Evolutionary conservation across 1,139 yeast genomes (phyloP).

Genomic region (Lipomyces yarrowii): DNA sequence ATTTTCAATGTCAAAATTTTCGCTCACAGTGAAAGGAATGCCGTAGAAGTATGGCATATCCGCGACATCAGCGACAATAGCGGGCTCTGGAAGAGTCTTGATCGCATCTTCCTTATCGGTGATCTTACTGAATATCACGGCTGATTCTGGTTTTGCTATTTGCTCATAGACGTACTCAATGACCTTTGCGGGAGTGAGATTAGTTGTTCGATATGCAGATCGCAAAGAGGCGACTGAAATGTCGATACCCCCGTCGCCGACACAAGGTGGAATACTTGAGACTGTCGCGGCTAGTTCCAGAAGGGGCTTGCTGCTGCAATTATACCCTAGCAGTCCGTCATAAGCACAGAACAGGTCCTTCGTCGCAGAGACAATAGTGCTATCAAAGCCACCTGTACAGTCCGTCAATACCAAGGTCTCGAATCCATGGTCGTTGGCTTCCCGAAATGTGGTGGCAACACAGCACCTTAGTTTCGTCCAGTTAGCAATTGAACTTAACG

Average conservation of each 20-base stretch:
- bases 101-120: conserved; percentile 20
- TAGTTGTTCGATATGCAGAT: conserved; percentile 20
- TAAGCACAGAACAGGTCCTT: conserved; percentile 37
- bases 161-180: conserved; percentile 17
- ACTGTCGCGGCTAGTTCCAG: conserved; percentile 28
- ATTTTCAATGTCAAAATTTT: conserved; percentile 12
- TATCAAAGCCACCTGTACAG: conserved; percentile 40
- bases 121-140: conserved; percentile 9
- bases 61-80: conserved; percentile 17
- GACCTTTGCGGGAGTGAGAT: conserved; percentile 18
- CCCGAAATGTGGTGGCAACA: conserved; percentile 41
- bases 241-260: conserved; percentile 9
- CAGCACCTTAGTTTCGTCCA: conserved; percentile 34
- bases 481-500: neutral
- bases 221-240: conserved; percentile 21
- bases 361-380: conserved; percentile 35
- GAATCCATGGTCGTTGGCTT: conserved; percentile 41
- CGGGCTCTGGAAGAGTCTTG: conserved; percentile 20
- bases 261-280: conserved; percentile 2
- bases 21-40: conserved; percentile 28
- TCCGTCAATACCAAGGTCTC: conserved; percentile 40
- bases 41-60: conserved; percentile 31
- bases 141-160: conserved; percentile 7
- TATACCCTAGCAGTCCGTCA: conserved; percentile 40
- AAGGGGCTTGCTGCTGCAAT: conserved; percentile 26